Conservation (phyloP, 192 early-diverging fungal species). For the Mortierella alpina region DNA sequence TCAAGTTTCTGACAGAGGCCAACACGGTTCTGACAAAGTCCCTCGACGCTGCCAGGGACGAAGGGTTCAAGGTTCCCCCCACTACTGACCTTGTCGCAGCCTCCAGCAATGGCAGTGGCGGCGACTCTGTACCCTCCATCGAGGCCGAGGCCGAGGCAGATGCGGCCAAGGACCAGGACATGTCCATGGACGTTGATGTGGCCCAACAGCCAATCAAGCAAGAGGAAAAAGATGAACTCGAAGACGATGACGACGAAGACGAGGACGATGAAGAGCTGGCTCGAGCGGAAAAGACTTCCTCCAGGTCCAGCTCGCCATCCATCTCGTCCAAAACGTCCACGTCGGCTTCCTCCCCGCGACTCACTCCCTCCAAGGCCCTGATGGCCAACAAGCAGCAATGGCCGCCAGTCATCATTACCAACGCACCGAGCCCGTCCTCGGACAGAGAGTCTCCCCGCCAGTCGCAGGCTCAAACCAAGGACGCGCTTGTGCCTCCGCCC, state of each 20-base stretch:
- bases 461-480: constrained; percentile 8
- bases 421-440: constrained; percentile 31
- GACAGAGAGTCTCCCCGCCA: constrained; percentile 4
- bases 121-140: not conserved
- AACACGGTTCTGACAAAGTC: constrained; percentile 11
- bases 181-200: constrained; percentile 39
- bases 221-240: constrained; percentile 8
- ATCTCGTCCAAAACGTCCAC: not conserved
- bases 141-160: not conserved
- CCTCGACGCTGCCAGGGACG: constrained; percentile 13
- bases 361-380: constrained; percentile 17
- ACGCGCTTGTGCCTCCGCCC: constrained; percentile 15
- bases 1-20: constrained; percentile 41
- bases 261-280: not conserved
- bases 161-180: not conserved
- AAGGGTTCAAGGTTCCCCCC: constrained; percentile 4
- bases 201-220: constrained; percentile 8
- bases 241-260: constrained; percentile 6
- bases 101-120: not conserved
- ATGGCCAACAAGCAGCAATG: not conserved
- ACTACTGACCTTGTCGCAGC: not conserved
- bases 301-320: constrained; percentile 5
- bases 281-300: constrained; percentile 1
- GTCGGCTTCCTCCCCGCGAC: constrained; percentile 13
- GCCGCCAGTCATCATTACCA: constrained; percentile 33